Evolutionary conservation across 257 asterid genomes (phyloP), one percentile per base, ranked within the genome.

Genomic region (Scutellaria galericulata): DNA sequence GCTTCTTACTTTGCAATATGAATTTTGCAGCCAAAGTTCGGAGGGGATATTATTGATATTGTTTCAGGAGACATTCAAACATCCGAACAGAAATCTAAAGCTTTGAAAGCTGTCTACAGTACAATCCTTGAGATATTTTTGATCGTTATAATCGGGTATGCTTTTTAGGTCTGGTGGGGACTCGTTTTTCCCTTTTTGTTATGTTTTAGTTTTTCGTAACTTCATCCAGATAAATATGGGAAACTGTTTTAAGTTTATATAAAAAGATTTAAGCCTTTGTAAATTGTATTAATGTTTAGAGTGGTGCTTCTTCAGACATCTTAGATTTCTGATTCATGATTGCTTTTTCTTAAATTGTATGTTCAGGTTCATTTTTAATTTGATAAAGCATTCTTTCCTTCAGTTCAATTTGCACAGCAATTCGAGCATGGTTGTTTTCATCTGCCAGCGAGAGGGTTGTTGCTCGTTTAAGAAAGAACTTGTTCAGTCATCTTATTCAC

Each of bases 361-460:
- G 57, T 65, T 63, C 20, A 40, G 27, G 70, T 64, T 65, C 72
- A 70, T 13, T 7, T 47, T 37, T 70, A 46, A 57, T 13, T 65
- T 65, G 53, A 77, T 67, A 63, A 56, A 55, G 40, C 27, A 20
- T 48, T 80, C 68, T 73, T 78, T 64, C 75, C 59, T 84, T 70
- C 89, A 90, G 96, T 72, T 86, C 96, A 63, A 76, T 86, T 59
- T 88, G 87, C 84, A 86, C 95, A 31, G 79, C 89, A 31, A 40
- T 90, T 63, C 92, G 96, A 58, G 86, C 92, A 45, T 90, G 96
- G 95, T 63, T 90, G 83, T 90, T 90, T 72, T 81, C 89, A 44
- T 79, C 96, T 61, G 88, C 96, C 52, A 90, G 96, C 57, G 95
- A 90, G 83, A 86, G 90, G 81, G 95, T 90, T 74, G 95, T 88